phyloP scores from a whole-genome alignment of 768 basidiomycete genomes.

The Trametes maxima region DNA sequence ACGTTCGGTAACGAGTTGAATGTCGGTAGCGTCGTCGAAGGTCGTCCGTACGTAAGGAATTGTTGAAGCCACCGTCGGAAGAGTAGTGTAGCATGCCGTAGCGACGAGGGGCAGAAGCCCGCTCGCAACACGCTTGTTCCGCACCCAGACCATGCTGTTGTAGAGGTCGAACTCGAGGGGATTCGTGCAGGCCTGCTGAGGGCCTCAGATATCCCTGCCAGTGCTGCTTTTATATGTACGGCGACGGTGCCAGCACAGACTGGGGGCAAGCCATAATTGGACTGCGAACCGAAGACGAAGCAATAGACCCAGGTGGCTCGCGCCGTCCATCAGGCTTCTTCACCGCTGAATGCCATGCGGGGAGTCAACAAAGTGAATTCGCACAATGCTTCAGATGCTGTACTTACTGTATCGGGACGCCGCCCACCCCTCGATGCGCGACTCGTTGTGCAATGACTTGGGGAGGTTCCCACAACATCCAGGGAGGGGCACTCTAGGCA shows the following conservation, averaged over 20 bases:
- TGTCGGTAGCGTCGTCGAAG: constrained; percentile 31
- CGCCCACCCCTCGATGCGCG: not conserved
- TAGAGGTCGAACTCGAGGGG: not conserved
- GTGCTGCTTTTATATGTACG: constrained; percentile 5
- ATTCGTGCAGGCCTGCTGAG: not conserved
- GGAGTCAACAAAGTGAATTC: not conserved
- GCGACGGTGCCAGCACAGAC: constrained; percentile 1
- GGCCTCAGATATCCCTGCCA: not conserved
- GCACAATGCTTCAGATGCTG: not conserved
- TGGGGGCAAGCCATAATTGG: constrained; percentile 11
- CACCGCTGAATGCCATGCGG: constrained; percentile 12
- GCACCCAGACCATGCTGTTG: not conserved
- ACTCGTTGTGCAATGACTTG: not conserved
- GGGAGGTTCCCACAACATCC: not conserved
- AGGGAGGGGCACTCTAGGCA: not conserved
- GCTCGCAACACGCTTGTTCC: not conserved
- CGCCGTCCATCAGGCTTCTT: constrained; percentile 16
- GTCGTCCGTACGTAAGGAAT: not conserved
- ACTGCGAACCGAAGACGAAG: constrained; percentile 9
- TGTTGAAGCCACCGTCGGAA: not conserved
- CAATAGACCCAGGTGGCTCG: constrained; percentile 12
- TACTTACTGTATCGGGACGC: not conserved
- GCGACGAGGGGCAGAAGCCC: constrained; percentile 5
- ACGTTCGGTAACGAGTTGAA: constrained; percentile 40
- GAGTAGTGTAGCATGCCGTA: not conserved